Evolutionary conservation across 352 stramenopile species (phyloP), one percentile per base, ranked within the genome.

Genomic region (Globisporangium polare): DNA sequence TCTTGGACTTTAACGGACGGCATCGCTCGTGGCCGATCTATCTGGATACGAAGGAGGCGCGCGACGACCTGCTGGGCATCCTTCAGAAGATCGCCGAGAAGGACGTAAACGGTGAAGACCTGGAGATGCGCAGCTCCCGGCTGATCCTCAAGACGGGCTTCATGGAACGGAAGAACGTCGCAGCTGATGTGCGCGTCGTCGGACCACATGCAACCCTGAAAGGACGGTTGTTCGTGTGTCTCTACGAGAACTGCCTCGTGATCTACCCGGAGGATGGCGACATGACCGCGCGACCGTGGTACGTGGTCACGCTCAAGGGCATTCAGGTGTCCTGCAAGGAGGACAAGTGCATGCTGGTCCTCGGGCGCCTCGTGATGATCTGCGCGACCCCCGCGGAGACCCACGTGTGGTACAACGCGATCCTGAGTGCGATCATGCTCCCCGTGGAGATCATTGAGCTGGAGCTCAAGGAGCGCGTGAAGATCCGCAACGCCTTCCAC

Each of bases 1-100:
- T 83, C 53, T 78, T 95, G 27, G 69, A 87, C 39, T 93, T 91
- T 58, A 73, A 77, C 39, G 80, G 78, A 5, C 66, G 68, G 10
- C 73, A 91, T 65, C 77, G 84, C 35, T 78, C 82, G 3, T 95
- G 86, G 86, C 80, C 81, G 37, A 68, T 93, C 61, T 95, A 89
- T 47, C 58, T 95, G 39, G 86, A 95, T 58, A 91, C 83, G 22
- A 55, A 72, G 7, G 77, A 89, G 47, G 78, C 80, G 20, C 71
- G 86, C 26, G 86, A 95, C 56, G 84, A 93, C 60, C 62, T 95
- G 41, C 78, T 80, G 31, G 69, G 69, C 20, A 86, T 95, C 37
- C 58, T 94, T 41, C 71, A 87, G 53, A 84, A 89, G 42, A 92
- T 94, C 41, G 69, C 78, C 10, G 74, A 77, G 45, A 89, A 90